Evolutionary conservation across 352 stramenopile genomes (phyloP).

Genomic region (Phytophthora cajani): DNA sequence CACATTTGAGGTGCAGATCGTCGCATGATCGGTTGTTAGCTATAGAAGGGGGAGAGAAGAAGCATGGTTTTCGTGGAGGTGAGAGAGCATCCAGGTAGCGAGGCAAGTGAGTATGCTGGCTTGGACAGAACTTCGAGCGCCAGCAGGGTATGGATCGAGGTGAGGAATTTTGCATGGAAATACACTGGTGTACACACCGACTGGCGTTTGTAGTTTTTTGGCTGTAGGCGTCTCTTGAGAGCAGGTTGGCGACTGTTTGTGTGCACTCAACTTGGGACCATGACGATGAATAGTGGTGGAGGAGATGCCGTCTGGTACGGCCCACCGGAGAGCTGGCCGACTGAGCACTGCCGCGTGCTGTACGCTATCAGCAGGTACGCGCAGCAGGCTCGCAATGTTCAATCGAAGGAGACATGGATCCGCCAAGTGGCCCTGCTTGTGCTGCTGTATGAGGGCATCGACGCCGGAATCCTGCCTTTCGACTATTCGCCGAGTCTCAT

Average conservation of each 20-base stretch:
- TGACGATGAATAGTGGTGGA: slow-evolving; percentile 1
- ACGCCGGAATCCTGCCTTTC: slow-evolving; percentile 93
- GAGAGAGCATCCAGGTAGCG: slow-evolving; percentile 13
- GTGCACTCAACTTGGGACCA: not conserved
- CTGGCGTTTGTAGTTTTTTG: slow-evolving; percentile 17
- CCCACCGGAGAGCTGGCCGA: slow-evolving; percentile 65
- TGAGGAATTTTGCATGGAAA: slow-evolving; percentile 35
- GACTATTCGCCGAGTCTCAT: slow-evolving; percentile 95
- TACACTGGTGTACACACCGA: slow-evolving; percentile 22
- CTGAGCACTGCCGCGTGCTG: slow-evolving; percentile 96
- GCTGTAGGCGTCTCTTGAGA: slow-evolving; percentile 27
- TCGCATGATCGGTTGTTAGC: slow-evolving; percentile 20
- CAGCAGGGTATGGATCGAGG: slow-evolving; percentile 9
- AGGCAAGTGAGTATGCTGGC: slow-evolving; percentile 14
- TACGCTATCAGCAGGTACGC: slow-evolving; percentile 96
- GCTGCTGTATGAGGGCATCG: slow-evolving; percentile 96
- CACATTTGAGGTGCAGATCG: slow-evolving; percentile 14
- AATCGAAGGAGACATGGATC: slow-evolving; percentile 94
- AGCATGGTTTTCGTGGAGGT: not conserved
- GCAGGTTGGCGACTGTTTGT: slow-evolving; percentile 21
- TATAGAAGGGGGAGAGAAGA: slow-evolving; percentile 34
- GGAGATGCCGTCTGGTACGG: slow-evolving; percentile 62
- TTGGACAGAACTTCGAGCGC: slow-evolving; percentile 3
- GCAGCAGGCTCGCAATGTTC: slow-evolving; percentile 78
- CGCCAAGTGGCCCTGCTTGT: slow-evolving; percentile 95